Conservation (phyloP, 768 basidiomycete species). For the Phanerodontia chrysosporium region DNA sequence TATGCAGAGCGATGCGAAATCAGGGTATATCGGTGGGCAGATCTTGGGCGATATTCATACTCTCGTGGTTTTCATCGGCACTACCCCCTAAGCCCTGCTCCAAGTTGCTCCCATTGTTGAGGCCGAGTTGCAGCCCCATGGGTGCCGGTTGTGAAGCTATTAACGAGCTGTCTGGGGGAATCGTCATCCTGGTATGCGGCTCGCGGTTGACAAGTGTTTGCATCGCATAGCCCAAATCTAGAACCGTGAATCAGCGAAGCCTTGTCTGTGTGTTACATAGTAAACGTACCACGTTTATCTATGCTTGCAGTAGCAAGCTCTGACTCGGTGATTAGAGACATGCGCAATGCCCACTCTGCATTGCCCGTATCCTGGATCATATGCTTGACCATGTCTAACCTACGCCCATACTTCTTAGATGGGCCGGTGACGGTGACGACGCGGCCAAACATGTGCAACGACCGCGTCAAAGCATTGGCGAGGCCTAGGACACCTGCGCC, state of each 20-base stretch:
- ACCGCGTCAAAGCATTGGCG: constrained; percentile 4
- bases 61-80: too few species aligned
- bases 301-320: neutral
- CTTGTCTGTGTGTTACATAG: neutral
- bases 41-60: too few species aligned
- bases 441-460: constrained; percentile 7
- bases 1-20: too few species aligned
- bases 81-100: neutral
- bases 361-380: neutral
- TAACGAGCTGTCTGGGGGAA: neutral
- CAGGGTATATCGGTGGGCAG: too few species aligned
- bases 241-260: neutral
- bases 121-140: neutral
- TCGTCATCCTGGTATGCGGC: neutral
- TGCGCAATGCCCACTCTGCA: constrained; percentile 3
- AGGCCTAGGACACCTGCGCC: constrained; percentile 8
- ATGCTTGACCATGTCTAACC: constrained; percentile 5
- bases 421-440: neutral
- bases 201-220: neutral
- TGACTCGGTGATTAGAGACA: neutral
- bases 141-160: neutral
- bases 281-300: neutral
- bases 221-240: neutral
- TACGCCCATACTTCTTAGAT: neutral
- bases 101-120: neutral